Base-by-base conservation (phyloP, 768 basidiomycete species). In the Mycena filopes region DNA sequence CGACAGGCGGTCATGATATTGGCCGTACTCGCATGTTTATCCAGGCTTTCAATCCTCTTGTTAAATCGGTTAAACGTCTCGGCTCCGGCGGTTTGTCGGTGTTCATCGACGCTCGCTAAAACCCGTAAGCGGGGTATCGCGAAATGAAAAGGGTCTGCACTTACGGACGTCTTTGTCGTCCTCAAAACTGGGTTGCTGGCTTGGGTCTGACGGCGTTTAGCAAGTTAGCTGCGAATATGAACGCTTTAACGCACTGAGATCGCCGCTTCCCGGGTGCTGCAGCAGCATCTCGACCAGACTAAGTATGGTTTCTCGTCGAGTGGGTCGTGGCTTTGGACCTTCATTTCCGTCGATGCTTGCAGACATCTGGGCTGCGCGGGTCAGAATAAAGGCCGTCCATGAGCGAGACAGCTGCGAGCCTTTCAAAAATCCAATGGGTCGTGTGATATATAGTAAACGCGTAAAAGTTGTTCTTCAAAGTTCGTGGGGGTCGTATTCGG, bases 141-240 rank as follows among this genome's bases (percentile, higher is more conserved):
- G 50, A 49, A 55, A 28, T 21, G 16, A 54, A 41, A 41, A 28
- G 23, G 26, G 50, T 4, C 21, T 41, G 29, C 36, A 89, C 89
- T 82, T 73, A 91, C 90, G 87, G 66, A 86, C 84, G 67, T 89
- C 89, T 70, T 78, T 80, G 67, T 89, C 89, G 60, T 90, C 89
- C 71, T 91, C 88, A 50, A 87, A 85, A 63, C 77, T 84, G 1
- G 85, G 83, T 48, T 78, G 72, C 56, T 82, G 80, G 49, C 71
- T 77, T 41, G 76, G 73, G 47, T 74, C 84, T 82, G 66, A 40
- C 55, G 45, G 21, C 26, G 31, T 40, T 59, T 11, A 25, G 36
- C 53, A 33, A 1, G 29, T 49, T 40, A 46, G 43, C 23, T 26
- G 29, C 12, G 7, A 20, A 15, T 20, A 38, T 33, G 40, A 21